These are phyloP conservation scores for Brettanomyces bruxellensis DNA, from an alignment of 805 yeast species.

Conservation along the genomic window DNA sequence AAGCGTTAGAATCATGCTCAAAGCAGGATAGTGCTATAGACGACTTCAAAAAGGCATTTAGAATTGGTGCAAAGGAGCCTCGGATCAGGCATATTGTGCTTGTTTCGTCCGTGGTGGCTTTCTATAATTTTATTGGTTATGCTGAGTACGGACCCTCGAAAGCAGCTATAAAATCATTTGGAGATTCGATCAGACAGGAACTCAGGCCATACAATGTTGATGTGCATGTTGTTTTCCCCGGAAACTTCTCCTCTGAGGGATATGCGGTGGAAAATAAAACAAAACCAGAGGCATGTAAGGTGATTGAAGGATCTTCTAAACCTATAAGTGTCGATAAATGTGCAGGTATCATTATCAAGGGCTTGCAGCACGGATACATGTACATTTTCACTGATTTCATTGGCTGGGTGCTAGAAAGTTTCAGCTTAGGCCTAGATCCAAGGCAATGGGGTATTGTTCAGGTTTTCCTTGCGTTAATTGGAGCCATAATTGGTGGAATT, in stretches of 20 bases:
- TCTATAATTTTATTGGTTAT: conserved; percentile 87
- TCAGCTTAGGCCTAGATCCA: conserved; percentile 64
- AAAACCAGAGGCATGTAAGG: conserved; percentile 75
- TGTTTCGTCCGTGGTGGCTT: conserved; percentile 72
- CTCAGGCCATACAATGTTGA: conserved; percentile 54
- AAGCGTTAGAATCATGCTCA: neutral
- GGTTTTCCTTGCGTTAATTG: conserved; percentile 35
- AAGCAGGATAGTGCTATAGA: neutral
- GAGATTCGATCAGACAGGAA: conserved; percentile 78
- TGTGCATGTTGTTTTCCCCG: conserved; percentile 75
- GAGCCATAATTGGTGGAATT: conserved; percentile 53
- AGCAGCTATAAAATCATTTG: conserved; percentile 69
- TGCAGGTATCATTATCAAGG: conserved; percentile 47
- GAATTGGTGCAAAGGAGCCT: neutral
- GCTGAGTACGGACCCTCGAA: conserved; percentile 85
- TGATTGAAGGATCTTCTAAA: conserved; percentile 76
- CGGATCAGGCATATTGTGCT: conserved; percentile 41
- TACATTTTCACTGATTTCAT: conserved; percentile 74
- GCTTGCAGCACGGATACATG: conserved; percentile 56
- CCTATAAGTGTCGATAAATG: conserved; percentile 64
- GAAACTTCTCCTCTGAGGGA: conserved; percentile 87
- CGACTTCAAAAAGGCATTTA: neutral
- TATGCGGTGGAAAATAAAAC: conserved; percentile 69
- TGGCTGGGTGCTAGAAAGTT: conserved; percentile 70
- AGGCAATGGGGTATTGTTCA: conserved; percentile 48